Conservation (phyloP, 2,329 filamentous ascomycete species). For the Arachnomyces sp. region DNA sequence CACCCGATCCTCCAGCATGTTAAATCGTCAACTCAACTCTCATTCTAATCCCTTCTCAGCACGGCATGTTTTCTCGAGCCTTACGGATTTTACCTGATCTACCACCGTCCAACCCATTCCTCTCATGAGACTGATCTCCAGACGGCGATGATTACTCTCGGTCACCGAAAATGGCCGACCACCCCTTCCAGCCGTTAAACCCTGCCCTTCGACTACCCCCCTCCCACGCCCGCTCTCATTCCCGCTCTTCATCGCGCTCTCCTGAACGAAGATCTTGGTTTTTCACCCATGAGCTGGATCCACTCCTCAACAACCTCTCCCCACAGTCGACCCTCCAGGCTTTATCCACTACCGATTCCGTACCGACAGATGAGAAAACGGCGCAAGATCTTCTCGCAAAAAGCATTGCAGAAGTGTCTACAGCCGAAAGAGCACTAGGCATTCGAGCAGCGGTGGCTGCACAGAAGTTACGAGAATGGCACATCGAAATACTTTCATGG, state of each 20-base stretch:
- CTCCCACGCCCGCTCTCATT: conserved; percentile 21
- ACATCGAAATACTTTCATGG: conserved; percentile 52
- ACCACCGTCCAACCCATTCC: conserved; percentile 8
- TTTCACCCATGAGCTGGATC: conserved; percentile 34
- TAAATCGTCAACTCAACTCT: background rate
- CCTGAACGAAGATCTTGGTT: conserved; percentile 31
- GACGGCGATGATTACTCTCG: conserved; percentile 17
- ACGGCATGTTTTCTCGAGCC: conserved; percentile 1
- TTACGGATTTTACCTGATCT: conserved; percentile 1
- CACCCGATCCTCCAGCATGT: conserved; percentile 1
- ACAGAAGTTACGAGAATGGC: conserved; percentile 52
- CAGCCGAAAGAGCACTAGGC: conserved; percentile 51
- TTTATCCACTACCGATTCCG: conserved; percentile 37
- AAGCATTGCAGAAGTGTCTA: conserved; percentile 50
- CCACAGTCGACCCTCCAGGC: conserved; percentile 48
- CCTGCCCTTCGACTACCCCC: conserved; percentile 23
- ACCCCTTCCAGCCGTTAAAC: conserved; percentile 21
- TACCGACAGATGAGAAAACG: conserved; percentile 29
- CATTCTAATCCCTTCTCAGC: background rate
- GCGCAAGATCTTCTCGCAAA: conserved; percentile 34
- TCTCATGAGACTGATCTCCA: conserved; percentile 13
- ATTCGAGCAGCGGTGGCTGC: conserved; percentile 53
- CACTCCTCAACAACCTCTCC: conserved; percentile 46
- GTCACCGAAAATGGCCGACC: conserved; percentile 24
- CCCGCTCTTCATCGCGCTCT: conserved; percentile 30